Conservation (phyloP, 805 yeast genomes). For the Saccharomycopsis microspora region DNA sequence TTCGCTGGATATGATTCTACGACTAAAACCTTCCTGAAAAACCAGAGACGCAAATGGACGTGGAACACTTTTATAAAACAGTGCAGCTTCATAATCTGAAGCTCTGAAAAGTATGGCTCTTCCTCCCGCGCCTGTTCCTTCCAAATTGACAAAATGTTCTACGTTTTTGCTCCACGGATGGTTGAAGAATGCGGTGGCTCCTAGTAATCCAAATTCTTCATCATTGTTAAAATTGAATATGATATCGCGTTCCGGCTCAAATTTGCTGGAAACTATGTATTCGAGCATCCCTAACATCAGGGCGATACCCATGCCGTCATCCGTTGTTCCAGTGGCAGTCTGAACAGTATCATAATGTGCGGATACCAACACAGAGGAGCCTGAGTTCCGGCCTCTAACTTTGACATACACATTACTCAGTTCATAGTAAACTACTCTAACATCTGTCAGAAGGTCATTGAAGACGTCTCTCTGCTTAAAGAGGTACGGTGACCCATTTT, state of each 20-base stretch:
- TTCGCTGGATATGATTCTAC: constrained; percentile 61
- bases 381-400: constrained; percentile 37
- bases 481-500: constrained; percentile 31
- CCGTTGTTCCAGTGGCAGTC: constrained; percentile 78
- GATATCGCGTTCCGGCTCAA: constrained; percentile 53
- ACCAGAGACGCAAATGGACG: constrained; percentile 71
- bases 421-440: constrained; percentile 63
- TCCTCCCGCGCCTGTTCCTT: constrained; percentile 91
- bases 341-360: constrained; percentile 91
- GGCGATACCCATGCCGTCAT: constrained; percentile 85
- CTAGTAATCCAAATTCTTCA: constrained; percentile 81
- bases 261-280: constrained; percentile 25
- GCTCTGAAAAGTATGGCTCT: constrained; percentile 73
- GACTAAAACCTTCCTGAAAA: constrained; percentile 76
- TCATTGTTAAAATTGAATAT: constrained; percentile 80
- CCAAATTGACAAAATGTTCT: constrained; percentile 63
- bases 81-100: constrained; percentile 64
- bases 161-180: constrained; percentile 64
- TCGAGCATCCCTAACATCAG: constrained; percentile 63
- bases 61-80: constrained; percentile 36
- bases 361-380: constrained; percentile 64
- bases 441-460: constrained; percentile 27
- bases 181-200: constrained; percentile 61
- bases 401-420: constrained; percentile 72
- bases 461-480: constrained; percentile 41